Base-by-base conservation (phyloP, 1,284 basidiomycete species). In the Ustilago curta region DNA sequence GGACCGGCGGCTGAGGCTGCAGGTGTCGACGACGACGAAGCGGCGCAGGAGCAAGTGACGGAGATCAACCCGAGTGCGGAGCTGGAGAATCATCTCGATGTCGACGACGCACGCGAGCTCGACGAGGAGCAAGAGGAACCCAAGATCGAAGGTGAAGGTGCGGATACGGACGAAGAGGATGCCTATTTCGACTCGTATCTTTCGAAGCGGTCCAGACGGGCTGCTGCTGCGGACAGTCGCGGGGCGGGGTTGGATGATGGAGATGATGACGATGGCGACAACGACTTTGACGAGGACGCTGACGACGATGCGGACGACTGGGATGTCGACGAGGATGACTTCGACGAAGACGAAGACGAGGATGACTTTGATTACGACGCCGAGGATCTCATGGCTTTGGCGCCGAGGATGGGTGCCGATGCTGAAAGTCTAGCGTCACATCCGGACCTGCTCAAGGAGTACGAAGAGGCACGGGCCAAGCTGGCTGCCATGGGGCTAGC, bases 31-130 rank as follows among this genome's bases (percentile, higher is more conserved):
- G 68, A 55, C 9, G 76, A 70, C n/a, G n/a, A n/a, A n/a, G n/a
- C n/a, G 4, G 71, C 29, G 37, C 69, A 70, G 8, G 69, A 58
- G 31, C 23, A 53, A 9, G 54, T 40, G 25, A 21, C 48, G 12
- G 64, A 70, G 44, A 69, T 71, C 49, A 45, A 64, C 35, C 62
- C 61, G 3, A 23, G 37, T 18, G 70, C 39, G 93, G 88, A 93
- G 94, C 81, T 95, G 91, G 85, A 95, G 5, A 66, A 66, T 7
- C 57, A 70, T 18, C 19, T 56, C 6, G 66, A 64, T 8, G 45
- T 49, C 21, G 69, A 65, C 18, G 53, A 55, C 93, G 88, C 93
- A 93, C 81, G 94, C 91, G 85, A 94, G 23, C n/a, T 72, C 31
- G 72, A 69, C 23, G 67, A 76, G 19, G 74, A 76, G 39, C 59